Conservation (phyloP, 371 early-diverging fungal genomes). For the Mortierella sp. region DNA sequence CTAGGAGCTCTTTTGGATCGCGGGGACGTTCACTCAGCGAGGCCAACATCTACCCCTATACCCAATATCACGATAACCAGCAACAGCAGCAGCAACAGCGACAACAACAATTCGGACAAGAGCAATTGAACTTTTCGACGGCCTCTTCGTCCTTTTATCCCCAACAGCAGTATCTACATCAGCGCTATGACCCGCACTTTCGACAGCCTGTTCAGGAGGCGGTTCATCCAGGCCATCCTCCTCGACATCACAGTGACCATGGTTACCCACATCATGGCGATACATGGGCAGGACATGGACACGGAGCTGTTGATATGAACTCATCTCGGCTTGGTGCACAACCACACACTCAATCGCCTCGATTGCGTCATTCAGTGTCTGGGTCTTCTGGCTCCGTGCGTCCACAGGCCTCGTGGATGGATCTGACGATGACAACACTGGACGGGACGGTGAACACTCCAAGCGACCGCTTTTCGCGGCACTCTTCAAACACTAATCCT, state of each 20-base stretch:
- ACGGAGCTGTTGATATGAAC: neutral
- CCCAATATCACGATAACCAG: constrained; percentile 23
- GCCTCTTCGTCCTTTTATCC: neutral
- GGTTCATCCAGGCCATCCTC: constrained; percentile 12
- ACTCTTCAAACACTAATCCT: neutral
- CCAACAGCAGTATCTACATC: neutral
- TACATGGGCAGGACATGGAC: neutral
- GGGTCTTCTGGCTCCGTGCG: constrained; percentile 3
- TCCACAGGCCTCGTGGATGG: constrained; percentile 26
- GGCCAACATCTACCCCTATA: constrained; percentile 34
- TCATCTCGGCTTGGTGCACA: neutral
- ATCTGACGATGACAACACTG: constrained; percentile 37
- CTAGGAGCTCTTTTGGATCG: constrained; percentile 16
- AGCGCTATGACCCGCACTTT: neutral
- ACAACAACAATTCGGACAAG: neutral
- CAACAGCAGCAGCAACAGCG: constrained; percentile 20
- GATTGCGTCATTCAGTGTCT: constrained; percentile 3
- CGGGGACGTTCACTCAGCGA: constrained; percentile 49
- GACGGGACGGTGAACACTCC: constrained; percentile 21
- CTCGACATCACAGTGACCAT: constrained; percentile 27
- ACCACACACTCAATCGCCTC: neutral
- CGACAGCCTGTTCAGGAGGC: constrained; percentile 1
- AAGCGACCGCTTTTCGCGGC: constrained; percentile 17
- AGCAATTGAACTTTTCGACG: neutral
- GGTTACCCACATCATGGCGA: constrained; percentile 14